Evolutionary conservation across 2,329 filamentous ascomycete genomes (phyloP).

Genomic region (Lasiodiplodia gonubiensis): DNA sequence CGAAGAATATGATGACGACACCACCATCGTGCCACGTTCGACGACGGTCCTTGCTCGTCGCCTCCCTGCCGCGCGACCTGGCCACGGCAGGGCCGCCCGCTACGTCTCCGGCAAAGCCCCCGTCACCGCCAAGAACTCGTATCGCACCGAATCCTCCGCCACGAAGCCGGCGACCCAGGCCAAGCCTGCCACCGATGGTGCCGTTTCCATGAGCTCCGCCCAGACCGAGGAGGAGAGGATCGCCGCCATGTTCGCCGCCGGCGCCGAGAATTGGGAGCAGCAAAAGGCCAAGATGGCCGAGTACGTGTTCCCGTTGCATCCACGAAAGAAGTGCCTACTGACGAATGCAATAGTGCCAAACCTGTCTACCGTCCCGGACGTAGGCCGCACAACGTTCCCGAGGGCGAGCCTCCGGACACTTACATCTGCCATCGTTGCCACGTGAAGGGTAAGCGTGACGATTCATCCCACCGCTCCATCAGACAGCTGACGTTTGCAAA

Average conservation of each 20-base stretch:
- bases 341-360: conserved; percentile 45
- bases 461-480: neutral
- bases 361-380: conserved; percentile 49
- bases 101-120: conserved; percentile 98
- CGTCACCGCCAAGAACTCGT: conserved; percentile 79
- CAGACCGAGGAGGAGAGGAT: conserved; percentile 95
- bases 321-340: conserved; percentile 19
- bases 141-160: conserved; percentile 66
- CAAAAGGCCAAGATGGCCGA: conserved; percentile 92
- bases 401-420: conserved; percentile 88
- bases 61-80: conserved; percentile 80
- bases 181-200: conserved; percentile 56
- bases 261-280: conserved; percentile 89
- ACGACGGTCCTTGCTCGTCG: conserved; percentile 91
- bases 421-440: conserved; percentile 97
- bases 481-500: conserved; percentile 42
- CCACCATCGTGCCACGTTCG: conserved; percentile 92
- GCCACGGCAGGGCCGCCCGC: conserved; percentile 86
- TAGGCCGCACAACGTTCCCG: conserved; percentile 80
- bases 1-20: conserved; percentile 95
- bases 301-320: conserved; percentile 39
- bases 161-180: conserved; percentile 56
- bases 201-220: conserved; percentile 72
- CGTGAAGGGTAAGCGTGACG: conserved; percentile 69
- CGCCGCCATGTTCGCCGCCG: conserved; percentile 87